phyloP scores from a whole-genome alignment of 306 rosid genomes.

The Parietaria judaica region DNA sequence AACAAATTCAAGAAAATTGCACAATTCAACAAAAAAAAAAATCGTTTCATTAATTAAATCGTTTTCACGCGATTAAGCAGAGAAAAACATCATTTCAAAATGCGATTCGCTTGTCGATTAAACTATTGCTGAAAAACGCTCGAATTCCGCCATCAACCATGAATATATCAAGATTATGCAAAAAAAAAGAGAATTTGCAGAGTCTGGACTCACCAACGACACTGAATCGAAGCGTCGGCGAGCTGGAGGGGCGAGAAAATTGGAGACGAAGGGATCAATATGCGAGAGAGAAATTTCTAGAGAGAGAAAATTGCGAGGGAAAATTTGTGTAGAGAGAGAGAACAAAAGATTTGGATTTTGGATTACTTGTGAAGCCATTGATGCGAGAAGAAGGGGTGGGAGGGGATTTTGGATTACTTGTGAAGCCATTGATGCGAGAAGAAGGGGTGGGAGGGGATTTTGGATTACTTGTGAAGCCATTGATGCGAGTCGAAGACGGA shows the following conservation, averaged over 20 bases:
- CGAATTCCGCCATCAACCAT: slow-evolving; percentile 14
- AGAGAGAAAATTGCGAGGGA: slow-evolving; percentile 23
- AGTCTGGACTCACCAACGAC: slow-evolving; percentile 34
- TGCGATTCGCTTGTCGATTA: slow-evolving; percentile 24
- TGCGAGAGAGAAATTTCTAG: slow-evolving; percentile 26
- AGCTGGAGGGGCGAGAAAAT: background rate
- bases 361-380: slow-evolving; percentile 43
- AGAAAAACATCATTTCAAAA: slow-evolving; percentile 22
- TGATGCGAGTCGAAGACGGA: too few species aligned
- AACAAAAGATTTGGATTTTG: slow-evolving; percentile 22
- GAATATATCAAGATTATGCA: background rate
- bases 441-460: slow-evolving; percentile 20
- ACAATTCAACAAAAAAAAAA: slow-evolving; percentile 10
- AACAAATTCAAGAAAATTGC: slow-evolving; percentile 7
- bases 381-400: background rate
- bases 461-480: slow-evolving; percentile 48
- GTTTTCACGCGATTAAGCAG: slow-evolving; percentile 28
- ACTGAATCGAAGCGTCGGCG: slow-evolving; percentile 20
- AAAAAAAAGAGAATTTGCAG: slow-evolving; percentile 10
- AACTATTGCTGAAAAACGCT: slow-evolving; percentile 13
- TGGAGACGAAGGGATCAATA: slow-evolving; percentile 34
- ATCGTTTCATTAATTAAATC: too few species aligned
- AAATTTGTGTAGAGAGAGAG: slow-evolving; percentile 29
- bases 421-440: slow-evolving; percentile 32
- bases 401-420: slow-evolving; percentile 41